A percentile compares a stretch with the other conserved stretches of the same genome.
These are phyloP conservation scores for Aleurites moluccanus DNA, from an alignment of 441 rosid genomes.

Conservation along the genomic window DNA sequence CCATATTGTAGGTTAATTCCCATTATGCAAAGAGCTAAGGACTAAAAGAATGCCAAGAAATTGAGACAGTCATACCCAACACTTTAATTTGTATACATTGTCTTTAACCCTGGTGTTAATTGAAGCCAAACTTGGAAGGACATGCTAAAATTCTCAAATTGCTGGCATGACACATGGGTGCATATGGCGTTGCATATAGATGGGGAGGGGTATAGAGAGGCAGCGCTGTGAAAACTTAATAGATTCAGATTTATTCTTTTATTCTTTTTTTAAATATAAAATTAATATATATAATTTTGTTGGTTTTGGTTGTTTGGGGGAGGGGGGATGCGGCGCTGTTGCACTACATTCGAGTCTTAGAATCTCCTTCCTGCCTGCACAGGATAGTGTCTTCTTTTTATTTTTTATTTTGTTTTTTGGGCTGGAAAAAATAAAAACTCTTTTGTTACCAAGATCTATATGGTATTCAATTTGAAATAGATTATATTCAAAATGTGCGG, in stretches of 20 bases:
- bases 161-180: neutral
- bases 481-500: neutral
- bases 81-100: neutral
- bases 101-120: neutral
- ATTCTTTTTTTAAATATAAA: neutral
- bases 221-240: neutral
- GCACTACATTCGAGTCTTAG: neutral
- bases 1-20: neutral
- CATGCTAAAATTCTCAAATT: neutral
- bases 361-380: too few relatives aligned
- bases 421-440: neutral
- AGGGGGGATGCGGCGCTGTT: too few relatives aligned
- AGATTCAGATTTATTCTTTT: neutral
- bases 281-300: too few relatives aligned
- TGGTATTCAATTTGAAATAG: neutral
- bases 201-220: neutral
- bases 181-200: too few relatives aligned
- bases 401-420: too few relatives aligned
- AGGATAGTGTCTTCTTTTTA: too few relatives aligned
- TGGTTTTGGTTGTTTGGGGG: too few relatives aligned
- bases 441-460: neutral
- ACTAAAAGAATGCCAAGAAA: too few relatives aligned
- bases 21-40: too few relatives aligned
- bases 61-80: neutral
- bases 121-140: neutral